Percentiles rank a stretch among this genome's conserved stretches.
Evolutionary conservation across 768 basidiomycete genomes (phyloP).

Genomic region (Termitomyces sp.): DNA sequence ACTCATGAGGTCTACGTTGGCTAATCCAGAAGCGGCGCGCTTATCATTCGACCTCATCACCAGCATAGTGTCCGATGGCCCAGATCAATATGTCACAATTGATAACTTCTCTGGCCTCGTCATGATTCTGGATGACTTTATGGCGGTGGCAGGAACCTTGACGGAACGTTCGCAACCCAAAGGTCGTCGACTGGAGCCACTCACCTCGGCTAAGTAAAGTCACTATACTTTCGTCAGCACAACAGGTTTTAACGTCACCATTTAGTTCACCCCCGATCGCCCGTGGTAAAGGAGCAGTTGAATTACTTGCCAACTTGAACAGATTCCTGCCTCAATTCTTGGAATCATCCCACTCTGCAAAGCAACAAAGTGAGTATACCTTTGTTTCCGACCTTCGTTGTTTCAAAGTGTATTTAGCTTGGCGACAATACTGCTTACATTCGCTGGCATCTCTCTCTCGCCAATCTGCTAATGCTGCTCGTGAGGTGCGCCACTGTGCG

Average conservation of each 20-base stretch:
- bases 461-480: conserved; percentile 79
- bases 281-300: conserved; percentile 80
- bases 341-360: conserved; percentile 40
- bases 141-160: conserved; percentile 60
- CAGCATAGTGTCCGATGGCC: conserved; percentile 59
- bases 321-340: conserved; percentile 60
- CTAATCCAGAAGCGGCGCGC: conserved; percentile 84
- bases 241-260: conserved; percentile 1
- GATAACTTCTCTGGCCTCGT: conserved; percentile 85
- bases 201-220: conserved; percentile 50
- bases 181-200: conserved; percentile 46
- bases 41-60: conserved; percentile 79
- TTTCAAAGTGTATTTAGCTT: conserved; percentile 41
- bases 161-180: conserved; percentile 57
- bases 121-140: conserved; percentile 84
- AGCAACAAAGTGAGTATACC: conserved; percentile 35
- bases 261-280: conserved; percentile 72
- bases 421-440: conserved; percentile 76
- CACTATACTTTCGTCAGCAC: neutral
- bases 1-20: conserved; percentile 78
- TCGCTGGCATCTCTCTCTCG: conserved; percentile 68
- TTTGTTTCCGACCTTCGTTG: neutral
- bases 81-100: conserved; percentile 54
- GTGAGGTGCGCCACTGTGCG: conserved; percentile 82
- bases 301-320: conserved; percentile 73